phyloP scores from a whole-genome alignment of 371 early-diverging fungal species.

The Coemansia sp. region DNA sequence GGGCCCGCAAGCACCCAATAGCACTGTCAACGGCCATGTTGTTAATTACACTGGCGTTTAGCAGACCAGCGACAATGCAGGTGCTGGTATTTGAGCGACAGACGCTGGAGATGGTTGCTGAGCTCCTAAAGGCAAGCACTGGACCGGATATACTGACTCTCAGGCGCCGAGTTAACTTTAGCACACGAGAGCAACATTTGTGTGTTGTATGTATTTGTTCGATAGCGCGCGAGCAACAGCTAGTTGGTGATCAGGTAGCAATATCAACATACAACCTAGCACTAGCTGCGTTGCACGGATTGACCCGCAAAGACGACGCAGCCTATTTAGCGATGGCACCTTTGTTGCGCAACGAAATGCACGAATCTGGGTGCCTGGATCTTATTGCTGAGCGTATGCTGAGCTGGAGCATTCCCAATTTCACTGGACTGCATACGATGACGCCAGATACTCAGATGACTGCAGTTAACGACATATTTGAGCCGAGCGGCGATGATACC shows the following conservation, averaged over 20 bases:
- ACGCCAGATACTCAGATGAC: not conserved
- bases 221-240: constrained; percentile 14
- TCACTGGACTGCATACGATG: constrained; percentile 6
- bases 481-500: not conserved
- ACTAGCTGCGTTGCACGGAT: constrained; percentile 35
- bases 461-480: not conserved
- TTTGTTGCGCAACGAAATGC: constrained; percentile 41
- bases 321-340: constrained; percentile 46
- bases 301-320: constrained; percentile 43
- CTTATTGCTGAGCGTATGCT: constrained; percentile 31
- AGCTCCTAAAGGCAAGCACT: constrained; percentile 19
- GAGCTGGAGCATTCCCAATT: constrained; percentile 18
- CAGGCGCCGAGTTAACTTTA: constrained; percentile 22
- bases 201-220: constrained; percentile 32
- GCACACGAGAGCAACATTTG: constrained; percentile 9
- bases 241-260: constrained; percentile 17
- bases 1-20: constrained; percentile 18
- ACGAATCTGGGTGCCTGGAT: constrained; percentile 45
- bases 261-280: constrained; percentile 44
- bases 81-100: constrained; percentile 44
- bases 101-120: constrained; percentile 40
- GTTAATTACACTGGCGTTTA: constrained; percentile 29
- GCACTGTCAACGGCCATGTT: constrained; percentile 16
- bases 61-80: constrained; percentile 30
- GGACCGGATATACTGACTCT: constrained; percentile 23